Conservation (phyloP, 257 asterid species). For the Capsicum baccatum region DNA sequence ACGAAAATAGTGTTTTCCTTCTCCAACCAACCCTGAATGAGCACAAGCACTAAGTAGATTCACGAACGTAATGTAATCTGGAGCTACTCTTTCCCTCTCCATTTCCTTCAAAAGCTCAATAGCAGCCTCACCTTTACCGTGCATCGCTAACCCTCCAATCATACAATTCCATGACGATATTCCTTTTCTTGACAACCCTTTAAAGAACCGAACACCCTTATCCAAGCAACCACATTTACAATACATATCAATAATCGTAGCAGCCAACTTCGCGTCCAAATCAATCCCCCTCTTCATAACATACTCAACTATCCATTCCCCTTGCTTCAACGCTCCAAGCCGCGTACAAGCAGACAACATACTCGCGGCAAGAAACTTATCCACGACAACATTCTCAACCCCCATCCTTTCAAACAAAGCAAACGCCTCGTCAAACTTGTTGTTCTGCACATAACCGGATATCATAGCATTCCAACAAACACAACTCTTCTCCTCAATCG, state of each 20-base stretch:
- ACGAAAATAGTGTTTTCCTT: conserved; percentile 62
- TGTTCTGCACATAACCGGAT: conserved; percentile 58
- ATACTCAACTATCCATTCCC: conserved; percentile 63
- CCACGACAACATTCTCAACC: conserved; percentile 51
- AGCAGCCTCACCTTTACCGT: conserved; percentile 75
- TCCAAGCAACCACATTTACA: conserved; percentile 86
- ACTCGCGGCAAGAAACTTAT: conserved; percentile 82
- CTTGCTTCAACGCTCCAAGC: conserved; percentile 74
- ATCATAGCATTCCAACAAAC: conserved; percentile 77
- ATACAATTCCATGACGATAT: conserved; percentile 90
- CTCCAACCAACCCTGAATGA: conserved; percentile 75
- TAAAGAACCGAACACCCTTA: conserved; percentile 65
- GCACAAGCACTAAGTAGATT: conserved; percentile 82
- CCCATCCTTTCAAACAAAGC: conserved; percentile 62
- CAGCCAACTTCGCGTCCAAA: conserved; percentile 64
- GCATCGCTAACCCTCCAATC: conserved; percentile 91
- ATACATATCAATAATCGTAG: conserved; percentile 71
- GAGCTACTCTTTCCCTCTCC: conserved; percentile 56
- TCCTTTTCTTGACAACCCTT: conserved; percentile 51
- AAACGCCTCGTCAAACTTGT: conserved; percentile 63
- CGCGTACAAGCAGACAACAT: conserved; percentile 80
- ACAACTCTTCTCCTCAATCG: conserved; percentile 49
- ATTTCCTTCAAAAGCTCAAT: conserved; percentile 69
- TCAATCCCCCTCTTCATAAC: conserved; percentile 49
- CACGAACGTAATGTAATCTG: conserved; percentile 78